Conservation (phyloP, 73 alveolate genomes). For the Paramecium pentaurelia region DNA sequence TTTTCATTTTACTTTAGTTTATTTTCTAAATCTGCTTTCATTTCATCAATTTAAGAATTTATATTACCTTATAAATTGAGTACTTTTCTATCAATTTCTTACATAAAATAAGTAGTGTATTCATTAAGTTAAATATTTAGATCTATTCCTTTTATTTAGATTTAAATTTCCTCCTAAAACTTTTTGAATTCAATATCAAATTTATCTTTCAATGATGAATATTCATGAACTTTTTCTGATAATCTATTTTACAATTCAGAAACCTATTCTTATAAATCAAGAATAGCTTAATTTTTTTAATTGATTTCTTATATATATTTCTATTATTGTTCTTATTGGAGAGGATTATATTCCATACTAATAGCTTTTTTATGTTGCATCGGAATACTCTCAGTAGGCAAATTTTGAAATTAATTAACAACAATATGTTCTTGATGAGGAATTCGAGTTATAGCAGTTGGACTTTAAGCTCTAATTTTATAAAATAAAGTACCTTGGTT, state of each 20-base stretch:
- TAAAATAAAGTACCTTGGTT: background rate
- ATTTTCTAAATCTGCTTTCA: background rate
- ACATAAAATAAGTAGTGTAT: background rate
- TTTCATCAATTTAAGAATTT: background rate
- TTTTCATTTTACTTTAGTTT: background rate
- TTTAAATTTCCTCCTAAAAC: background rate
- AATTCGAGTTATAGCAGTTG: background rate
- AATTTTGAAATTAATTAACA: background rate
- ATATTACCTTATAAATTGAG: background rate
- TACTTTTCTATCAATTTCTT: slow-evolving; percentile 23
- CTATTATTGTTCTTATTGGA: background rate
- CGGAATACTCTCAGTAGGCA: background rate
- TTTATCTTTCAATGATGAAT: background rate
- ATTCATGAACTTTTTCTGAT: slow-evolving; percentile 24
- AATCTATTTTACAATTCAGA: background rate
- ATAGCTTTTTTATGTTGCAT: background rate
- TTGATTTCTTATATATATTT: background rate
- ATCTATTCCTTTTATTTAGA: background rate
- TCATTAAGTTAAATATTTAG: background rate
- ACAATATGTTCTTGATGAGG: background rate
- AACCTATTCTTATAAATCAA: background rate
- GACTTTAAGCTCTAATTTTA: background rate
- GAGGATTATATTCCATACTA: background rate
- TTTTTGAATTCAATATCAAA: slow-evolving; percentile 16
- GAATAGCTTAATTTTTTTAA: background rate